Evolutionary conservation across 305 asterid genomes (phyloP).

Genomic region (Striga hermonthica): DNA sequence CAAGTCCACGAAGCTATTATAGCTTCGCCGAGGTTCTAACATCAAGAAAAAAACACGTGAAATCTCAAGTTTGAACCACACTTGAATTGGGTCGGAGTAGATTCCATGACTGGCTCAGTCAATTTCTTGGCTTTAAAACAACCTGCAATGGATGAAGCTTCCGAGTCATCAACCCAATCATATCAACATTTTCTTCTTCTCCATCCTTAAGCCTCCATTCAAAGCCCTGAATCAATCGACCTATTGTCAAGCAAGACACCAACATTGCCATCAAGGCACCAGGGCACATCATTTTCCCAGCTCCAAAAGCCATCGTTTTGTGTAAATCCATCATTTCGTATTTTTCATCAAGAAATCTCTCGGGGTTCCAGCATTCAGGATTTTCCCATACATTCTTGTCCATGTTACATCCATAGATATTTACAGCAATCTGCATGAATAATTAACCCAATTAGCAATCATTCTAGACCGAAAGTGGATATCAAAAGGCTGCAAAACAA

Average conservation of each 20-base stretch:
- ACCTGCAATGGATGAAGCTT: constrained; percentile 67
- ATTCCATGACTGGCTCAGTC: background rate
- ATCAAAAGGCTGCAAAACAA: too few relatives aligned
- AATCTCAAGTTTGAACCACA: too few relatives aligned
- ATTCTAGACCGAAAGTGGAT: too few relatives aligned
- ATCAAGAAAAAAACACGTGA: too few relatives aligned
- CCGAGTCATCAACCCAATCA: constrained; percentile 67
- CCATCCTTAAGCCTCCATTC: constrained; percentile 65
- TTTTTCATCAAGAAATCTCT: constrained; percentile 55
- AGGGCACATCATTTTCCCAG: constrained; percentile 75
- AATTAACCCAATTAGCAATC: too few relatives aligned
- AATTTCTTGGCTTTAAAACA: constrained; percentile 49
- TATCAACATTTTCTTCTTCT: constrained; percentile 65
- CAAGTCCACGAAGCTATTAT: too few relatives aligned
- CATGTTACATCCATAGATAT: constrained; percentile 81
- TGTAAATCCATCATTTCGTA: constrained; percentile 52
- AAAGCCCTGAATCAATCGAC: constrained; percentile 74
- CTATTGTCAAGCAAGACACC: constrained; percentile 61
- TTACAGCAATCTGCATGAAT: constrained; percentile 62
- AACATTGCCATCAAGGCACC: constrained; percentile 84
- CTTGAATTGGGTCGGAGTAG: too few relatives aligned
- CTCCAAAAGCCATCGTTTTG: constrained; percentile 83
- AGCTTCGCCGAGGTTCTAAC: too few relatives aligned
- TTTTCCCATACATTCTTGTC: constrained; percentile 61
- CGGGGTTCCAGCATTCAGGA: constrained; percentile 77